A percentile compares a stretch with the other conserved stretches of the same genome.
These are phyloP conservation scores for Tetrastigma voinierianum DNA, from an alignment of 164 flowering plant genomes.

Conservation along the genomic window DNA sequence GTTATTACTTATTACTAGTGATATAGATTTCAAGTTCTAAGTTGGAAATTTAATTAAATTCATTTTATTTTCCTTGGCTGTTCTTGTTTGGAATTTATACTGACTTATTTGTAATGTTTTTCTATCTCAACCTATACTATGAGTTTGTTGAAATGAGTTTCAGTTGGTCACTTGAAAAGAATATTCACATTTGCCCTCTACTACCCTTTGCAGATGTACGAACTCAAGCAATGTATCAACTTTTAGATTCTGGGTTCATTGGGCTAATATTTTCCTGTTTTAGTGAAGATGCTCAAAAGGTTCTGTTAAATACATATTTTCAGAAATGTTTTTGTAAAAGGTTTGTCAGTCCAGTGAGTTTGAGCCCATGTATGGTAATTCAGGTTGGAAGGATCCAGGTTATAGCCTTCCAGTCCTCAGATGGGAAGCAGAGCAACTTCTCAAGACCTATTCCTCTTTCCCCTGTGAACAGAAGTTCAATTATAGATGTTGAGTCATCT, in stretches of 20 bases:
- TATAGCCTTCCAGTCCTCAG: slow-evolving; percentile 91
- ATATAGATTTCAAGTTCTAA: too few species aligned
- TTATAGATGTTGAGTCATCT: slow-evolving; percentile 74
- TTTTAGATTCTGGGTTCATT: slow-evolving; percentile 94
- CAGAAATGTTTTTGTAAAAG: not conserved
- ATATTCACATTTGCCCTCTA: slow-evolving; percentile 4
- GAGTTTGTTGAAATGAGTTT: not conserved
- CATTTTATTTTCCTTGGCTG: too few species aligned
- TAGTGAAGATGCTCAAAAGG: slow-evolving; percentile 92
- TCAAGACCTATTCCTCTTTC: slow-evolving; percentile 46
- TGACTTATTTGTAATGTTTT: not conserved
- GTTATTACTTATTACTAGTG: too few species aligned
- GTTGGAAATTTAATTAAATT: too few species aligned
- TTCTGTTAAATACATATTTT: slow-evolving; percentile 19
- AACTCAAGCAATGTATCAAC: slow-evolving; percentile 97
- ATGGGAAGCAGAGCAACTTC: slow-evolving; percentile 71
- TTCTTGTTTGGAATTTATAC: not conserved
- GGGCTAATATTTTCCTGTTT: slow-evolving; percentile 98
- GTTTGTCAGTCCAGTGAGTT: slow-evolving; percentile 3
- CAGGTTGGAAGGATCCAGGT: slow-evolving; percentile 98
- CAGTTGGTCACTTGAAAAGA: not conserved
- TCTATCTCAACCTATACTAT: not conserved
- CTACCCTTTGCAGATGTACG: slow-evolving; percentile 74
- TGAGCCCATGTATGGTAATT: slow-evolving; percentile 4
- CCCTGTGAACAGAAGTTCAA: slow-evolving; percentile 45